These are phyloP conservation scores for Allomyces macrogynus DNA, from an alignment of 192 early-diverging fungal genomes.

Conservation along the genomic window DNA sequence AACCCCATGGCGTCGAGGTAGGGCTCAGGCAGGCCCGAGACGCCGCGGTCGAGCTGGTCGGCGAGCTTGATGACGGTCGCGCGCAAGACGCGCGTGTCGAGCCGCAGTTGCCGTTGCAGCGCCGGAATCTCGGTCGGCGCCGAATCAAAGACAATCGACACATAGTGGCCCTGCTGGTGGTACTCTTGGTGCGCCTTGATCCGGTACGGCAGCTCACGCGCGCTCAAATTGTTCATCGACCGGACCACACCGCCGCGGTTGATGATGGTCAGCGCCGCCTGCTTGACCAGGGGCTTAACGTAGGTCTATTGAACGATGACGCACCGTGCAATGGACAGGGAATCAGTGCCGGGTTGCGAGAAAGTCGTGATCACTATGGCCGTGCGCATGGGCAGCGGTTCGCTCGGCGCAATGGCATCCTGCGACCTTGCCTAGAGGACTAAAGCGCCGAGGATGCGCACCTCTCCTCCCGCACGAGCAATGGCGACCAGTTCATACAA, in stretches of 20 bases:
- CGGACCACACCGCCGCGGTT: slow-evolving; percentile 72
- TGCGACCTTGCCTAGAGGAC: too few relatives aligned
- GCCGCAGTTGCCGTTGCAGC: slow-evolving; percentile 36
- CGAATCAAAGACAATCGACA: slow-evolving; percentile 57
- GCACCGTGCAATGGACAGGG: too few relatives aligned
- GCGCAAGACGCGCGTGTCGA: slow-evolving; percentile 51
- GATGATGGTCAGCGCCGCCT: slow-evolving; percentile 53
- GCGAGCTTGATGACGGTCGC: slow-evolving; percentile 50
- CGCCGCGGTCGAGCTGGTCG: slow-evolving; percentile 31
- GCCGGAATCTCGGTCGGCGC: slow-evolving; percentile 40
- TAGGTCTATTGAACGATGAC: slow-evolving; percentile 20
- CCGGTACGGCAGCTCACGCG: slow-evolving; percentile 53
- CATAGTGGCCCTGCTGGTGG: slow-evolving; percentile 39
- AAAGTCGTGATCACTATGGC: too few relatives aligned
- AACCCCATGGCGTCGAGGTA: neutral
- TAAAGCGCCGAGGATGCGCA: too few relatives aligned
- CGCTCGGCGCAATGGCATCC: too few relatives aligned
- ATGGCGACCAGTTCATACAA: neutral
- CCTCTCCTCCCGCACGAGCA: neutral
- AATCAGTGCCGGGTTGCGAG: too few relatives aligned
- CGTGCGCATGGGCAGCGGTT: too few relatives aligned
- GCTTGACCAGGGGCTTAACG: slow-evolving; percentile 48
- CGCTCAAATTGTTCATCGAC: slow-evolving; percentile 52
- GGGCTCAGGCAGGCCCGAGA: slow-evolving; percentile 22
- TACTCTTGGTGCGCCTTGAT: slow-evolving; percentile 79